Evolutionary conservation across 371 early-diverging fungal genomes (phyloP).

Genomic region (Rhizopus arrhizus): DNA sequence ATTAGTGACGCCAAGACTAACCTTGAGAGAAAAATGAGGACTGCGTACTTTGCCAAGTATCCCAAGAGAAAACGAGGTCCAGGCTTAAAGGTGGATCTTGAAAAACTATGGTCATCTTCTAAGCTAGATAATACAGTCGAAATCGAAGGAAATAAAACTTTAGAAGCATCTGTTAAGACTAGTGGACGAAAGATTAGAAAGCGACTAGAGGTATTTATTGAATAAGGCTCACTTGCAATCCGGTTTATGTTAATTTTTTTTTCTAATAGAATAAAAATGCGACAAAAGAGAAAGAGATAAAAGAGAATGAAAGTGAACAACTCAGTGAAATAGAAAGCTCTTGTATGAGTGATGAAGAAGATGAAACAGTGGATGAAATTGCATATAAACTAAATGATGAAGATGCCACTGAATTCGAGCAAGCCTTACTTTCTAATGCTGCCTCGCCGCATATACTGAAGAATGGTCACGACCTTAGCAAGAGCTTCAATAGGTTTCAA

Average conservation of each 20-base stretch:
- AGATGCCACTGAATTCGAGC: slow-evolving; percentile 21
- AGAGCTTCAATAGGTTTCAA: slow-evolving; percentile 22
- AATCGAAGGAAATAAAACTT: slow-evolving; percentile 23
- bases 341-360: slow-evolving; percentile 28
- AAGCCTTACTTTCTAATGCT: slow-evolving; percentile 24
- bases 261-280: slow-evolving; percentile 1
- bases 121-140: slow-evolving; percentile 21
- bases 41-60: slow-evolving; percentile 14
- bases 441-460: slow-evolving; percentile 24
- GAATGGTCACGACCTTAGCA: slow-evolving; percentile 22
- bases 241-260: slow-evolving; percentile 23
- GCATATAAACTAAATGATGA: slow-evolving; percentile 20
- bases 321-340: slow-evolving; percentile 23
- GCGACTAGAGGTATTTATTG: slow-evolving; percentile 24
- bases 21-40: slow-evolving; percentile 13
- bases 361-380: slow-evolving; percentile 22
- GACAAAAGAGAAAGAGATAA: slow-evolving; percentile 11
- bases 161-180: slow-evolving; percentile 22
- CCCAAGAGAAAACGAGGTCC: slow-evolving; percentile 28
- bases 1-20: slow-evolving; percentile 19
- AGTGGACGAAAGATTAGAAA: slow-evolving; percentile 18
- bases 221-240: slow-evolving; percentile 8
- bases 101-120: slow-evolving; percentile 25
- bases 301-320: slow-evolving; percentile 21
- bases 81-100: slow-evolving; percentile 25